Evolutionary conservation across 371 early-diverging fungal genomes (phyloP), one percentile per base, ranked within the genome.

Genomic region (Vairimorpha necatrix): DNA sequence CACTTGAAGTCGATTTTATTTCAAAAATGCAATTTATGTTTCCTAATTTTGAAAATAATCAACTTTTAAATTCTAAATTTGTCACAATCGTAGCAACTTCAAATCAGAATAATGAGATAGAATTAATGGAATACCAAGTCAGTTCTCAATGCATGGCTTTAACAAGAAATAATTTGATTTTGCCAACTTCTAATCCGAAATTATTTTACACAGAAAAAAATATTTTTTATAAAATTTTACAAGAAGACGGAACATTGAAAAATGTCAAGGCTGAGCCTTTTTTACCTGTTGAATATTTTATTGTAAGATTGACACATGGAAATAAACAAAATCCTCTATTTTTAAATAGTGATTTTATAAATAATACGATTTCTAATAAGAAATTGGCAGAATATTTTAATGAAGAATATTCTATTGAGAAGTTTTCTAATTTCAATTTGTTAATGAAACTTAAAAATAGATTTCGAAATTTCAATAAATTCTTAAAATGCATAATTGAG

Each of bases 141-240:
- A 94, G 95, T 0, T 92, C 94, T 73, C 89, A 90, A 3, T 90
- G 90, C 48, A 88, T 91, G 80, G 93, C 92, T 2, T 89, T 98
- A 88, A 89, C 89, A n/a, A 87, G 90, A 24, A 95, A 93, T 26
- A 90, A 88, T n/a, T 89, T 95, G 67, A 87, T 96, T 4, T 92
- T 93, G 66, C 90, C 96, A 0, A 91, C 91, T 70, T 88, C 89
- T 26, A 90, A 92, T 39, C 94, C 96, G 0, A 86, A 88, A 7
- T 86, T 90, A 46, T 89, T 95, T 89, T 88, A 91, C 7, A 93
- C 95, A n/a, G 86, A 87, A 77, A 89, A 90, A 67, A 86, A 90
- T 28, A 88, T 90, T 3, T 70, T 74, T 48, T 73, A 70, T 56
- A 50, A 72, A 33, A 69, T 24, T 67, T 70, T 69, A 18, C 42